Conservation (phyloP, 2,329 filamentous ascomycete genomes). For the Amylocarpus encephaloides region DNA sequence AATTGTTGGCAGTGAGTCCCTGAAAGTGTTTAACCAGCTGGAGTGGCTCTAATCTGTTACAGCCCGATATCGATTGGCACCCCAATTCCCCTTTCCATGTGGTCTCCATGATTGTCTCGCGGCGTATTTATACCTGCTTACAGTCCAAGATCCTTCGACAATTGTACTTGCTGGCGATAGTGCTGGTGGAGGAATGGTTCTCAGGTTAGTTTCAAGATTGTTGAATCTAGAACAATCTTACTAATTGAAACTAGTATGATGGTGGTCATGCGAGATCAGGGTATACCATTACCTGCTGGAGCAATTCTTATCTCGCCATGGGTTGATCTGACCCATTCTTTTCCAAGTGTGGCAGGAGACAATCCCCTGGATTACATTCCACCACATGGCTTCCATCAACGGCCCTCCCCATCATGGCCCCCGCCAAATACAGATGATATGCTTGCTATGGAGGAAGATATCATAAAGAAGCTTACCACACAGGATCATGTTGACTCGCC, state of each 20-base stretch:
- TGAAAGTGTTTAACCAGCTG: neutral
- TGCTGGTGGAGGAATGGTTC: constrained; percentile 83
- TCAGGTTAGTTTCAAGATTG: constrained; percentile 41
- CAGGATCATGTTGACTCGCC: constrained; percentile 28
- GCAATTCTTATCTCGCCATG: constrained; percentile 89
- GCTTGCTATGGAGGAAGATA: constrained; percentile 38
- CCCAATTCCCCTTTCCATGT: constrained; percentile 94
- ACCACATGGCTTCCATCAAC: constrained; percentile 79
- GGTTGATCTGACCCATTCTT: constrained; percentile 93
- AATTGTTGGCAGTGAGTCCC: constrained; percentile 7
- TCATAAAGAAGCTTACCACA: constrained; percentile 46
- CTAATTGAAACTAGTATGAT: constrained; percentile 47
- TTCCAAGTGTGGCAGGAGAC: constrained; percentile 75
- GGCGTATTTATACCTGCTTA: constrained; percentile 77
- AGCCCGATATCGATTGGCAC: constrained; percentile 76
- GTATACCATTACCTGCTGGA: constrained; percentile 78
- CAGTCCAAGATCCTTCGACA: constrained; percentile 67
- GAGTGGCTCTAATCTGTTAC: constrained; percentile 11
- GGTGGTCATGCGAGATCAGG: constrained; percentile 74
- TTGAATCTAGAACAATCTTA: neutral
- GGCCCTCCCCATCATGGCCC: constrained; percentile 86
- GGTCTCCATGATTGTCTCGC: constrained; percentile 85
- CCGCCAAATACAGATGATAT: constrained; percentile 78
- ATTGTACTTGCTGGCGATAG: constrained; percentile 90
- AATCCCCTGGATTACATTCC: constrained; percentile 83